Evolutionary conservation across 2,329 filamentous ascomycete genomes (phyloP).

Genomic region (Colletotrichum cuscutae): DNA sequence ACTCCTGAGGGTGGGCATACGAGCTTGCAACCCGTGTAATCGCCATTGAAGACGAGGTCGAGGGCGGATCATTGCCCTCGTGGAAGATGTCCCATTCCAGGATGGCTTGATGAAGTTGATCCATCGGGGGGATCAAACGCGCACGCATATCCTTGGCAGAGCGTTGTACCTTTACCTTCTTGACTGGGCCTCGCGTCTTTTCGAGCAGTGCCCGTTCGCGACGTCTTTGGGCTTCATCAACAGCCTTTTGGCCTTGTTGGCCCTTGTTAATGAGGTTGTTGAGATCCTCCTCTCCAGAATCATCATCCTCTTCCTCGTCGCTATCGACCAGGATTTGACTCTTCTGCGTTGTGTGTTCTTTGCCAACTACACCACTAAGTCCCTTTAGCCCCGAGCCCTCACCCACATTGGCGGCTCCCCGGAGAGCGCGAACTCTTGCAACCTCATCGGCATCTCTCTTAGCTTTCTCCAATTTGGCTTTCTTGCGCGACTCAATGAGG

Average conservation of each 20-base stretch:
- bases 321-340: slow-evolving; percentile 93
- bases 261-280: slow-evolving; percentile 59
- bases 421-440: slow-evolving; percentile 73
- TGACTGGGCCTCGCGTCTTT: slow-evolving; percentile 77
- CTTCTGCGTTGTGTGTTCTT: slow-evolving; percentile 79
- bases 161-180: slow-evolving; percentile 82
- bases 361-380: slow-evolving; percentile 76
- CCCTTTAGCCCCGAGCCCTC: slow-evolving; percentile 83
- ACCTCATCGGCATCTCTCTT: slow-evolving; percentile 78
- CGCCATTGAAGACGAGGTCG: slow-evolving; percentile 62
- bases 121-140: slow-evolving; percentile 88
- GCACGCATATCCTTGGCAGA: slow-evolving; percentile 95
- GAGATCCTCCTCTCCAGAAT: slow-evolving; percentile 64
- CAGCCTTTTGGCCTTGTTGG: slow-evolving; percentile 57
- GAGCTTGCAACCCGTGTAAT: slow-evolving; percentile 82
- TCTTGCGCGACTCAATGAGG: slow-evolving; percentile 41
- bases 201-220: slow-evolving; percentile 61
- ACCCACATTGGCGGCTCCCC: slow-evolving; percentile 68
- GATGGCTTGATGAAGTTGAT: slow-evolving; percentile 84
- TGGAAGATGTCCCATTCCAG: slow-evolving; percentile 97
- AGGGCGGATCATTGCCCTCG: slow-evolving; percentile 85
- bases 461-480: slow-evolving; percentile 70
- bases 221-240: slow-evolving; percentile 58
- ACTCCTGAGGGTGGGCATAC: slow-evolving; percentile 80
- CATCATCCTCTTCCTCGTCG: slow-evolving; percentile 71